Base-by-base conservation (phyloP, 495 filamentous ascomycete species). In the Glarea lozoyensis region DNA sequence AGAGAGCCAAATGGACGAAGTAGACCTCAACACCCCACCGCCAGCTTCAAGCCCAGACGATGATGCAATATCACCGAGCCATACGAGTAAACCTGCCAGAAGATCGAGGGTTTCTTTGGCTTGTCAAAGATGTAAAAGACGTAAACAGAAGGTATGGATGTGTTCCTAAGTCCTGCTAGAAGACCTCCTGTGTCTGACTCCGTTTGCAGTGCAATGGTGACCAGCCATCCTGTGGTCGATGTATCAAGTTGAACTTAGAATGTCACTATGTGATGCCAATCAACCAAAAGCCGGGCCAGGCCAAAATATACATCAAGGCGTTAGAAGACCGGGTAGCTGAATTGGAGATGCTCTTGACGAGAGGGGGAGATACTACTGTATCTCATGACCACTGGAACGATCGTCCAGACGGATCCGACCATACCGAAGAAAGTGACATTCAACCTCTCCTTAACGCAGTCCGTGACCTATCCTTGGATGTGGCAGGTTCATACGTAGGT, bases 271-370 rank as follows among this genome's bases (percentile, higher is more conserved):
- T 59, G 21, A 50, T 58, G 10, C 56, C 56, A 1, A 49, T 54
- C 10, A 46, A 57, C 18, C 56, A 52, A 6, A 52, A 54, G 10
- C 50, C 58, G 1, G 51, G 56, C 2, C 56, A 61, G 34, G 54
- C 54, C 40, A 59, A 59, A 20, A 37, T 59, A 5, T 61, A 61
- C 38, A 59, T 61, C 47, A 61, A 55, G 24, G 58, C 58, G 16
- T 48, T 61, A 1, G 58, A 61, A 38, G 48, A 59, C 15, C 58
- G 58, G 20, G 37, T 61, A 13, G 54, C 58, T 2, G 56, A 61
- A 37, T 41, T 61, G 20, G 58, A 61, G 22, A 39, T 45, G 10
- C 46, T 57, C 25, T 43, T 59, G 4, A 21, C 54, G 17, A 46
- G 45, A 3, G 42, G 49, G 3, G 56, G 58, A 6, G 47, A 61